Conservation (phyloP, 768 basidiomycete genomes). For the Suillus fuscotomentosus region DNA sequence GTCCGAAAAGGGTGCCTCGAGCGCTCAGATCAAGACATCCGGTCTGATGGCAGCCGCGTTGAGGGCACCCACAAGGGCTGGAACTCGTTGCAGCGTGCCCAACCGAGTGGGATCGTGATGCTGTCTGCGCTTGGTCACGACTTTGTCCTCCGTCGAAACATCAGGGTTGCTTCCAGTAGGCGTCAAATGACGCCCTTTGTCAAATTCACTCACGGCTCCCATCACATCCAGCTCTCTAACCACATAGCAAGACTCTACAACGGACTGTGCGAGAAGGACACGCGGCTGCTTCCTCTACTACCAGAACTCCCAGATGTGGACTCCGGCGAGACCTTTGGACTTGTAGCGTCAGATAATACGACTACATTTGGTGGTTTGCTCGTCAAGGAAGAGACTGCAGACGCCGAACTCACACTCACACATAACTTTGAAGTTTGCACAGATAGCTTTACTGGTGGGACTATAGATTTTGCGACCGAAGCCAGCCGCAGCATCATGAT, state of each 20-base stretch:
- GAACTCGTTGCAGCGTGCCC: conserved; percentile 19
- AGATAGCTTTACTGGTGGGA: too few relatives aligned
- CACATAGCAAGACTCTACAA: conserved; percentile 18
- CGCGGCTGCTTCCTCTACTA: background rate
- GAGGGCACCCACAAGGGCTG: conserved; percentile 22
- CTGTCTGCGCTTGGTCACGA: conserved; percentile 7
- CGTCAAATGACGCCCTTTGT: conserved; percentile 8
- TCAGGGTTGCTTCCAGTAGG: conserved; percentile 8
- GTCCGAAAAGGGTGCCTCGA: too few relatives aligned
- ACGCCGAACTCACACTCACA: background rate
- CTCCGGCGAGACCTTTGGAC: conserved; percentile 16
- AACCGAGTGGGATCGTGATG: conserved; percentile 22
- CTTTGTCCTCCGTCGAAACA: conserved; percentile 14
- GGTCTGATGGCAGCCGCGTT: too few relatives aligned
- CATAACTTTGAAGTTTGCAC: background rate
- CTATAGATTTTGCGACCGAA: too few relatives aligned
- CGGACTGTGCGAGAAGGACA: background rate
- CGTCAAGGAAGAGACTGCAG: conserved; percentile 3
- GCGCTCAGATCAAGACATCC: too few relatives aligned
- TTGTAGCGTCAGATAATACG: background rate
- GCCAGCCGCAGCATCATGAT: too few relatives aligned
- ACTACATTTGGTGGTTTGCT: conserved; percentile 3
- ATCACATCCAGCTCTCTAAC: conserved; percentile 23
- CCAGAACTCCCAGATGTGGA: conserved; percentile 1
- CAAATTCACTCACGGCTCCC: conserved; percentile 18